Evolutionary conservation across 805 yeast genomes (phyloP).

Genomic region (Tetrapisispora iriomotensis): DNA sequence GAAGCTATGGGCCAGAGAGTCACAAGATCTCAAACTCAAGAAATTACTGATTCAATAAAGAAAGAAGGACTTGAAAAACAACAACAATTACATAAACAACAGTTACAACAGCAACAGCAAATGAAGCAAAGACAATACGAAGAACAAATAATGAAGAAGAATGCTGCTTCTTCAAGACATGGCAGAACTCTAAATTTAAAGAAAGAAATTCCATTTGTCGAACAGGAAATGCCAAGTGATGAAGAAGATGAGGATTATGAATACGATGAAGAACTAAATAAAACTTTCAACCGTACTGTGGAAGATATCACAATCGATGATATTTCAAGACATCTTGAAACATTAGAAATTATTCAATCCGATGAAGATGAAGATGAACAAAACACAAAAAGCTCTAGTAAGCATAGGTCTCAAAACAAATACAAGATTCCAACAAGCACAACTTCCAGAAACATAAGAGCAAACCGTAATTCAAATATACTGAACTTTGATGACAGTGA

Average conservation of each 20-base stretch:
- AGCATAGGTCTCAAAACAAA: background rate
- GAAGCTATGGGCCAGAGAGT: constrained; percentile 14
- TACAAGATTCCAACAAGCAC: constrained; percentile 26
- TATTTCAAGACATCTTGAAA: constrained; percentile 30
- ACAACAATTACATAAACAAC: background rate
- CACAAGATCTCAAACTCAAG: constrained; percentile 16
- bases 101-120: background rate
- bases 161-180: background rate
- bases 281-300: constrained; percentile 30
- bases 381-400: background rate
- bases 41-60: constrained; percentile 2
- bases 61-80: constrained; percentile 2
- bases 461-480: constrained; percentile 13
- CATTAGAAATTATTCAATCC: constrained; percentile 24
- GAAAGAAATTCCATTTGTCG: constrained; percentile 21
- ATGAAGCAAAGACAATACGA: background rate
- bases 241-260: constrained; percentile 30
- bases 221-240: constrained; percentile 24
- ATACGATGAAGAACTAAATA: constrained; percentile 29
- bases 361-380: constrained; percentile 7
- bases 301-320: constrained; percentile 33
- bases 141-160: no score
- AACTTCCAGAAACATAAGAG: constrained; percentile 20
- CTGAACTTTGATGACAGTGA: constrained; percentile 27
- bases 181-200: constrained; percentile 8